Conservation (phyloP, 352 stramenopile genomes). For the Phytophthora macrochlamydospora region DNA sequence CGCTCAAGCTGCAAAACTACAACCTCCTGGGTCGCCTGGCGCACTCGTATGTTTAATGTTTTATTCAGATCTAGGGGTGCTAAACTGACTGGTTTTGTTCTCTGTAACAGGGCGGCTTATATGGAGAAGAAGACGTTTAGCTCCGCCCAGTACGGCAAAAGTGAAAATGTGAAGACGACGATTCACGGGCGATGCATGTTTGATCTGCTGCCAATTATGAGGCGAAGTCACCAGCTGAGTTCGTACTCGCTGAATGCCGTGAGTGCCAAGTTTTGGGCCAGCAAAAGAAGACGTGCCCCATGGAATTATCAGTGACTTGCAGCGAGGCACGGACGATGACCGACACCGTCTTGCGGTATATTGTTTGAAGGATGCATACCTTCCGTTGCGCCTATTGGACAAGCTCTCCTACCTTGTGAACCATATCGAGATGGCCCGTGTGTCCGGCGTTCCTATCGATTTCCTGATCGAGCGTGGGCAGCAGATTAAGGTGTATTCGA, state of each 20-base stretch:
- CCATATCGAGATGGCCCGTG: conserved; percentile 99
- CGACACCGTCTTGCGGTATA: conserved; percentile 98
- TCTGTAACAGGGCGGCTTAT: conserved; percentile 53
- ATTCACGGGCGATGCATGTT: conserved; percentile 99
- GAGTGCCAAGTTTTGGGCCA: conserved; percentile 97
- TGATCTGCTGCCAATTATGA: conserved; percentile 99
- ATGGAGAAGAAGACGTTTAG: conserved; percentile 99
- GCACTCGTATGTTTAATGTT: conserved; percentile 60
- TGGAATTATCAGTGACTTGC: conserved; percentile 96
- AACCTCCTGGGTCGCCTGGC: conserved; percentile 89
- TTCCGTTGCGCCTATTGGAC: conserved; percentile 97
- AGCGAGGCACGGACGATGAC: conserved; percentile 97
- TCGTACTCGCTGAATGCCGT: conserved; percentile 99
- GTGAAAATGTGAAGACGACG: conserved; percentile 98
- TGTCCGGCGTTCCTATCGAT: conserved; percentile 97
- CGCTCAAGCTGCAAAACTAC: conserved; percentile 84
- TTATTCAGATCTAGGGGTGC: conserved; percentile 3
- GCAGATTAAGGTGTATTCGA: conserved; percentile 99
- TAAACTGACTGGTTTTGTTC: conserved; percentile 9
- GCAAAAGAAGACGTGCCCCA: conserved; percentile 99
- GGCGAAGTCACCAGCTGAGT: conserved; percentile 98
- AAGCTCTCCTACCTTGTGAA: conserved; percentile 99
- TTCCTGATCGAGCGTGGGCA: conserved; percentile 98
- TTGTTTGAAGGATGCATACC: conserved; percentile 99
- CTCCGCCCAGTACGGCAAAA: conserved; percentile 97